These are phyloP conservation scores for Brassica napus DNA, from an alignment of 345 rosid genomes.

Conservation along the genomic window DNA sequence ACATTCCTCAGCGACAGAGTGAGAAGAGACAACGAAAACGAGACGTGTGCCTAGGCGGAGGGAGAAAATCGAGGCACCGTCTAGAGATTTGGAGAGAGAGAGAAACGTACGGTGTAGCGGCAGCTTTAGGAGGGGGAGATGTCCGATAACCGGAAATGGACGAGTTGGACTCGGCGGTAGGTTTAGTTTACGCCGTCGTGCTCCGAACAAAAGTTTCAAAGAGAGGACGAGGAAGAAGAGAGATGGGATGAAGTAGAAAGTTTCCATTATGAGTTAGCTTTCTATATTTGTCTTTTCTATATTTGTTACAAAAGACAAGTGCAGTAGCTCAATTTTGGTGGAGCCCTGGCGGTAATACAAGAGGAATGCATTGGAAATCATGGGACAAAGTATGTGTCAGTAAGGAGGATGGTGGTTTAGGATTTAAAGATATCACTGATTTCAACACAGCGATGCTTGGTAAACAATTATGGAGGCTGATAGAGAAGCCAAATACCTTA, in stretches of 20 bases:
- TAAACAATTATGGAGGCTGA: too few species aligned
- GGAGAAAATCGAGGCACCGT: not conserved
- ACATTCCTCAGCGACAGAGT: not conserved
- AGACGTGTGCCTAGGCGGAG: not conserved
- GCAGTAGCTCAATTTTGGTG: too few species aligned
- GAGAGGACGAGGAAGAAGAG: conserved; percentile 3
- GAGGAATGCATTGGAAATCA: too few species aligned
- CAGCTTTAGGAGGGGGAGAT: not conserved
- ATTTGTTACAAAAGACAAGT: not conserved
- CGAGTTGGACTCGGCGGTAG: not conserved
- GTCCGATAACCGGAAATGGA: not conserved
- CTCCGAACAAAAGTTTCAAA: not conserved
- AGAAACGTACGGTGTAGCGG: not conserved
- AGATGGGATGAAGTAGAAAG: not conserved
- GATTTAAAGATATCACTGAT: too few species aligned
- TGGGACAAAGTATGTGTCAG: too few species aligned
- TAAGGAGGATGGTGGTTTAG: too few species aligned
- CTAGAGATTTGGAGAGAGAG: not conserved
- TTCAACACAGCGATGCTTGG: too few species aligned
- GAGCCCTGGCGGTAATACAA: too few species aligned
- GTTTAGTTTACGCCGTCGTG: not conserved
- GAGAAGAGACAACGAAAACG: not conserved
- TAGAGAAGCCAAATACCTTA: too few species aligned
- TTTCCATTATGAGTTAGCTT: conserved; percentile 17
- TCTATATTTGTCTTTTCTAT: not conserved